Evolutionary conservation across 2,329 filamentous ascomycete genomes (phyloP).

Genomic region (Lizonia empirigonia): DNA sequence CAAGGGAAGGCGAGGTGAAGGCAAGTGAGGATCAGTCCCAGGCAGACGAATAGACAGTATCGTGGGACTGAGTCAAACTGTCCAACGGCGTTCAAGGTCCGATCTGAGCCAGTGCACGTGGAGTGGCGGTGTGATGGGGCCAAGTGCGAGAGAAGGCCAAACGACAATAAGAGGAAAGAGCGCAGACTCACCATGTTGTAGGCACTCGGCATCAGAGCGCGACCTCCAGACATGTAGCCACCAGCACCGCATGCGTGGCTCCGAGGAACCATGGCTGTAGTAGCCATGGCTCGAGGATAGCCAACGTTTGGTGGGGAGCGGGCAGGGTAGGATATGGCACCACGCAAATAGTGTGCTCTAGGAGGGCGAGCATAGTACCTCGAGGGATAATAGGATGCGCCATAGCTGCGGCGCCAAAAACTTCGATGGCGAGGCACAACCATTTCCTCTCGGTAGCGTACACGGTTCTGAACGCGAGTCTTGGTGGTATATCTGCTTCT

Average conservation of each 20-base stretch:
- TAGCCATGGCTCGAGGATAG: slow-evolving; percentile 3
- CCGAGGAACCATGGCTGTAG: slow-evolving; percentile 8
- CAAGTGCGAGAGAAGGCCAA: slow-evolving; percentile 15
- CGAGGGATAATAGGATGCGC: slow-evolving; percentile 36
- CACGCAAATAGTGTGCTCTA: slow-evolving; percentile 11
- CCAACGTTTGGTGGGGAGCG: slow-evolving; percentile 15
- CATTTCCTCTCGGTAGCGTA: slow-evolving; percentile 17
- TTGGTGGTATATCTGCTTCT: slow-evolving; percentile 24
- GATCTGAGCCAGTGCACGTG: slow-evolving; percentile 15
- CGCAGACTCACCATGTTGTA: slow-evolving; percentile 33
- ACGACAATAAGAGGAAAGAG: slow-evolving; percentile 18
- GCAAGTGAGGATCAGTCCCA: slow-evolving; percentile 1
- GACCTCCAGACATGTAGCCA: slow-evolving; percentile 20
- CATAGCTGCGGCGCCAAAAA: slow-evolving; percentile 28
- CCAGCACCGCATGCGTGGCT: slow-evolving; percentile 20
- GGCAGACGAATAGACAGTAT: slow-evolving; percentile 9
- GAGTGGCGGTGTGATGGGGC: slow-evolving; percentile 21
- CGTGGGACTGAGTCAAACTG: background rate
- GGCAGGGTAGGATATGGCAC: slow-evolving; percentile 9
- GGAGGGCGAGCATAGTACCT: slow-evolving; percentile 33
- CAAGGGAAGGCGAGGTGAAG: slow-evolving; percentile 21
- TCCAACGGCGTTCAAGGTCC: background rate
- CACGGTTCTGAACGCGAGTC: slow-evolving; percentile 22
- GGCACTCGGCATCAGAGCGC: slow-evolving; percentile 26
- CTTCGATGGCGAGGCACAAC: slow-evolving; percentile 17